Evolutionary conservation across 345 rosid species (phyloP).

Genomic region (Excoecaria cochinchinensis): DNA sequence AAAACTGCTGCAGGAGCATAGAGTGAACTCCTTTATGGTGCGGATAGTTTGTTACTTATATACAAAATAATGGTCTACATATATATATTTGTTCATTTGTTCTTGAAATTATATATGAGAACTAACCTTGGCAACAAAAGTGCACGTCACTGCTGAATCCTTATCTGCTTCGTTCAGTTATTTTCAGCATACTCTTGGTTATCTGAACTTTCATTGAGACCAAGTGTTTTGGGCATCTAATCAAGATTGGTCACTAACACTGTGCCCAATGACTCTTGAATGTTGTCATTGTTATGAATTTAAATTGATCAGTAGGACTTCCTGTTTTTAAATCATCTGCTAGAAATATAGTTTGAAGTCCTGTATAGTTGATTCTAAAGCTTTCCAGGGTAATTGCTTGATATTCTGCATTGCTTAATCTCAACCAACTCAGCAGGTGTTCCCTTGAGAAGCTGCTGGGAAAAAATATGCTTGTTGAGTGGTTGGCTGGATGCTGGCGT

Average conservation of each 20-base stretch:
- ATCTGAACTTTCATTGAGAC: not conserved
- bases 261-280: no score
- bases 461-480: not conserved
- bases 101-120: not conserved
- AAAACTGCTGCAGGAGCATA: constrained; percentile 69
- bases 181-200: not conserved
- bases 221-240: not conserved
- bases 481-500: not conserved
- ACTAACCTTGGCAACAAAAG: not conserved
- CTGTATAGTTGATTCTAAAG: not conserved
- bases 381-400: not conserved
- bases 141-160: not conserved
- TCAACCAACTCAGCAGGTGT: constrained; percentile 14
- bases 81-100: not conserved
- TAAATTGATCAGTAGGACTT: no score
- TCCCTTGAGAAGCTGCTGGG: not conserved
- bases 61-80: not conserved
- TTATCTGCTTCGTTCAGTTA: not conserved
- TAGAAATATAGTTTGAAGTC: not conserved
- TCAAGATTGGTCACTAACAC: not conserved
- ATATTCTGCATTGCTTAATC: not conserved
- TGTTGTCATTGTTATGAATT: no score
- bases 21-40: constrained; percentile 32
- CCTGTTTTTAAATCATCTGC: no score
- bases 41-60: constrained; percentile 3